Evolutionary conservation across 768 basidiomycete genomes (phyloP).

Genomic region (Pleurotus pulmonarius): DNA sequence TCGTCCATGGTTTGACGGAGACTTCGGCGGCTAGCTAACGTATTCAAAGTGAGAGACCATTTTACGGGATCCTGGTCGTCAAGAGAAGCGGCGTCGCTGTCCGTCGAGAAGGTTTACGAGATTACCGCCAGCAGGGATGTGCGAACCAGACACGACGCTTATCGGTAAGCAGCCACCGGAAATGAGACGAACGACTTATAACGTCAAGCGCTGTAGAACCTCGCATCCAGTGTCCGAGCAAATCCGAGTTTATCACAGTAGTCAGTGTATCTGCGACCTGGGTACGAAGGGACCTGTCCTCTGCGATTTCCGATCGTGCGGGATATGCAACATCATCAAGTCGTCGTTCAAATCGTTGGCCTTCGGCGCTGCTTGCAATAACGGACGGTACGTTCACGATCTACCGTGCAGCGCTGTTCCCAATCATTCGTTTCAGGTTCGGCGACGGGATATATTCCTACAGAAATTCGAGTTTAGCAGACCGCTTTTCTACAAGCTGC

Average conservation of each 20-base stretch:
- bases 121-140: constrained; percentile 38
- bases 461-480: constrained; percentile 53
- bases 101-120: constrained; percentile 56
- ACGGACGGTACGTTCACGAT: constrained; percentile 42
- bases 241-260: constrained; percentile 58
- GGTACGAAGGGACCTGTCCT: constrained; percentile 47
- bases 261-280: constrained; percentile 68
- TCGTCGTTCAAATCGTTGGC: constrained; percentile 55
- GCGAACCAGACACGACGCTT: constrained; percentile 43
- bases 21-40: constrained; percentile 7
- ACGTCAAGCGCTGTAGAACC: constrained; percentile 5
- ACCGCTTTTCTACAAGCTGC: constrained; percentile 62
- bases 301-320: constrained; percentile 61
- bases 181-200: background rate
- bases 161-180: constrained; percentile 32
- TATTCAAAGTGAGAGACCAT: constrained; percentile 27
- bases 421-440: constrained; percentile 31
- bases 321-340: constrained; percentile 57
- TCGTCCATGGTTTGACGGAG: constrained; percentile 12
- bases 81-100: constrained; percentile 23
- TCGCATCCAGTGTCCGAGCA: constrained; percentile 21
- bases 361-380: constrained; percentile 49
- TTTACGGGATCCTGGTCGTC: constrained; percentile 32
- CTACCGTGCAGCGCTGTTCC: background rate
- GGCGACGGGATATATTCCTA: constrained; percentile 65